Evolutionary conservation across 2,329 filamentous ascomycete species (phyloP), one percentile per base, ranked within the genome.

Genomic region (Ilyonectria sp.): DNA sequence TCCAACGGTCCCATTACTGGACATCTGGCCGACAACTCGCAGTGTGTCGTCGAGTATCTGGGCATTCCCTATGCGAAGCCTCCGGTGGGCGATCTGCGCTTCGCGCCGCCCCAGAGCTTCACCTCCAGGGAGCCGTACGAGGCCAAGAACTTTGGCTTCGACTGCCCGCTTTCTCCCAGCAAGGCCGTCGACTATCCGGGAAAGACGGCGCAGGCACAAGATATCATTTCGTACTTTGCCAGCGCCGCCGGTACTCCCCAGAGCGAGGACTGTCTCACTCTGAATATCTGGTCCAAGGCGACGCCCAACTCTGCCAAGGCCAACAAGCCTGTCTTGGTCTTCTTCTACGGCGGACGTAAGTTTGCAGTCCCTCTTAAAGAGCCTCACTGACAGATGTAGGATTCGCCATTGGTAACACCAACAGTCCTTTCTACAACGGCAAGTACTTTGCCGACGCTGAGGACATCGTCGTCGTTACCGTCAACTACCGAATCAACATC

Each of bases 401-500:
- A 0, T 85, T 83, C 60, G 74, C 69, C 2, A 76, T 75, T 47
- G 83, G 83, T 61, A 80, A 77, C 66, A 78, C 82, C 0, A 75
- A 80, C 56, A 79, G 76, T 19, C 78, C 79, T 0, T 77, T 78
- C 6, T 86, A 85, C 68, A 82, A 78, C 37, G 85, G 84, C 29
- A 80, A 81, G 40, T 78, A 80, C 68, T 80, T 86, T 53, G 83
- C 82, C 4, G 77, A 79, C 4, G 74, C 81, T 0, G 76, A 86
- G 57, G 83, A 86, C 44, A 76, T 85, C 1, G 74, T 87, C 2
- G 75, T 87, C 1, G 81, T 87, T 2, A 82, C 82, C 0, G 76
- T 86, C 62, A 86, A 86, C 77, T 87, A 83, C 67, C 82, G 83
- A 1, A 44, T 82, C 47, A 81, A 80, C 63, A 78, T 84, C 65